Evolutionary conservation across 805 yeast genomes (phyloP), one percentile per base, ranked within the genome.

Genomic region (Clavispora vitiphila): DNA sequence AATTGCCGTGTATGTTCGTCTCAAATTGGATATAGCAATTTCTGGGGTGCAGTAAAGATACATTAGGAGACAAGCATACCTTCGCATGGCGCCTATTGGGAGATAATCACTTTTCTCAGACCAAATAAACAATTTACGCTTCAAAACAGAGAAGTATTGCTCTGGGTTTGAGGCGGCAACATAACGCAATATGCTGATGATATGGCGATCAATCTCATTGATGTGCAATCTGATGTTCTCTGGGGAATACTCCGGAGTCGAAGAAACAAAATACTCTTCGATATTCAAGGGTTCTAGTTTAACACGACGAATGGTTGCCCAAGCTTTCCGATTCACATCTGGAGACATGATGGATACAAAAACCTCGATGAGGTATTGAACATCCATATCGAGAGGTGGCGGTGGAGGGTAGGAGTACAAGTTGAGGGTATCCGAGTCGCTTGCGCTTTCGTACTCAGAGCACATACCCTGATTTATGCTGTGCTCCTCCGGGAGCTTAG

Each of bases 131-230:
- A 69, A 37, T 25, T 58, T 61, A 1, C 44, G 35, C 23, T 50
- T 41, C 8, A 66, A 35, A 40, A 55, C 68, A 21, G 46, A 43
- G 40, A 54, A 60, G 44, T 65, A 69, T 4, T 58, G 59, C 2
- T 36, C 38, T 1, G 74, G 67, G 45, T 66, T 65, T 3, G 74
- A 57, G 1, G 65, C 57, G 1, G 72, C 68, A 10, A 69, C 44
- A 40, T 56, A 69, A 35, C 65, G 56, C 32, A 67, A 48, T 16
- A 64, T 53, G 11, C 58, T 42, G 44, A 61, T 65, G 14, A 62
- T 47, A 40, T 60, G 52, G n/a, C 42, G 39, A 49, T 69, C 74
- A 32, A 69, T 64, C 24, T 63, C 66, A 10, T 48, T 48, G 22
- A 61, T 41, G 40, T 44, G 42, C 6, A 29, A 29, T 16, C 32